Percentiles rank a stretch among this genome's conserved stretches.
Evolutionary conservation across 2,329 filamentous ascomycete genomes (phyloP).

Genomic region (Berkeleyomyces rouxiae): DNA sequence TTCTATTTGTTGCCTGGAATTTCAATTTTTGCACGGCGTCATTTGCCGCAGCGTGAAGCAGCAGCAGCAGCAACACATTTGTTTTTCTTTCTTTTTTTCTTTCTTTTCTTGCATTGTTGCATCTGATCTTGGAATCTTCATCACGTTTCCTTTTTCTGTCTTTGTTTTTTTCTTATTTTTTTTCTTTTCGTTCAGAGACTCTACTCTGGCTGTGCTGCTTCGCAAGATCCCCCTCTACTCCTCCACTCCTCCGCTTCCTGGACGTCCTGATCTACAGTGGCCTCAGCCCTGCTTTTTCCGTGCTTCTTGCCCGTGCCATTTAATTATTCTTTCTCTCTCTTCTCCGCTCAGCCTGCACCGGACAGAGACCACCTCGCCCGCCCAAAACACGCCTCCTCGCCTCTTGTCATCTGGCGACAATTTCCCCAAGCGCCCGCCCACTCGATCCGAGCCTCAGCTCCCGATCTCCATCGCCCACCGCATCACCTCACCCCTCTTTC

Average conservation of each 20-base stretch:
- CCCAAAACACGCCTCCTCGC: no score
- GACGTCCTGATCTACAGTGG: slow-evolving; percentile 3
- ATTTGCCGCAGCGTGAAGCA: no score
- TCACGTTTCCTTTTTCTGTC: not conserved
- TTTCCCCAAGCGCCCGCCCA: not conserved
- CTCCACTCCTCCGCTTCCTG: not conserved
- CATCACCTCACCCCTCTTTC: not conserved
- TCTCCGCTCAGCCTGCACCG: not conserved
- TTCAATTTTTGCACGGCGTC: not conserved
- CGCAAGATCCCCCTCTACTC: not conserved
- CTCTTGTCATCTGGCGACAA: no score
- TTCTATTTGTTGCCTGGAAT: not conserved
- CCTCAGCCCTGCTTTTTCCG: slow-evolving; percentile 3
- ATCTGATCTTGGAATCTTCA: not conserved
- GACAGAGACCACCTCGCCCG: no score
- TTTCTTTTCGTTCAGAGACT: not conserved
- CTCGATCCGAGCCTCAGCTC: not conserved
- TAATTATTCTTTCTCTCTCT: slow-evolving; percentile 1
- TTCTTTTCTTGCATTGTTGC: not conserved
- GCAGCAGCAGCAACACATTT: not conserved
- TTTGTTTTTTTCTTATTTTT: slow-evolving; percentile 2
- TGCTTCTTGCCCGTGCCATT: not conserved
- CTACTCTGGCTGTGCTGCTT: not conserved
- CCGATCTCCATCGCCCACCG: slow-evolving; percentile 5
- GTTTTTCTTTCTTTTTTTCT: not conserved